Base-by-base conservation (phyloP, 805 yeast genomes). In the Suhomyces tanzawaensis region DNA sequence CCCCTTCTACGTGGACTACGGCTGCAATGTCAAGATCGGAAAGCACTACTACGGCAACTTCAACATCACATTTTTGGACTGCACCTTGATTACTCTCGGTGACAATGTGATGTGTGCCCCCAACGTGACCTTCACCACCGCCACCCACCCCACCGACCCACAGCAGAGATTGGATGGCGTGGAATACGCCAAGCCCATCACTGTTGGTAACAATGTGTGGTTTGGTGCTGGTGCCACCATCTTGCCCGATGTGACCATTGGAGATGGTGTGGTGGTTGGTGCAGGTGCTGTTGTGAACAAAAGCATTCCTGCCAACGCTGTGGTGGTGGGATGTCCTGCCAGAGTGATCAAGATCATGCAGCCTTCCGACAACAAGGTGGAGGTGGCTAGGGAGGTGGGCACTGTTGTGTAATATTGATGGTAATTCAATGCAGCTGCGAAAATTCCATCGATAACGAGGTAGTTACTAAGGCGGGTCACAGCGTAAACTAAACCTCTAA, bases 181-280 rank as follows among this genome's bases (percentile, higher is more conserved):
- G 3, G 90, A 83, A 52, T 74, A 62, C 47, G 81, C 83, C 0
- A 50, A 57, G 25, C 82, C 84, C 4, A 71, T 84, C 21, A 63
- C 54, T 2, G 77, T 84, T 24, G 87, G 83, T 2, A 70, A 78
- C 53, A 73, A 76, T 44, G 85, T 80, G 7, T 83, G 90, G 91
- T 62, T 83, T 28, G 86, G 85, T 12, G 67, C 80, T 1, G 66
- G 69, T 28, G 77, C 63, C 12, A 62, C 64, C 1, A 69, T 84
- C 7, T 57, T 82, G 35, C 84, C 85, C 2, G 90, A 89, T 7
- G 81, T 80, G 8, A 76, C 72, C 1, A 69, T 83, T 31, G 90
- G 89, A 11, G 75, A 77, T 34, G 74, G 76, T 7, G 69, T 72
- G 3, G 77, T 79, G 1, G 66, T 83, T 29, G 90, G 82, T 2